Percentiles rank a stretch among this genome's conserved stretches.
phyloP scores from a whole-genome alignment of 2,329 filamentous ascomycete genomes.

The Fusarium sulawesiense region DNA sequence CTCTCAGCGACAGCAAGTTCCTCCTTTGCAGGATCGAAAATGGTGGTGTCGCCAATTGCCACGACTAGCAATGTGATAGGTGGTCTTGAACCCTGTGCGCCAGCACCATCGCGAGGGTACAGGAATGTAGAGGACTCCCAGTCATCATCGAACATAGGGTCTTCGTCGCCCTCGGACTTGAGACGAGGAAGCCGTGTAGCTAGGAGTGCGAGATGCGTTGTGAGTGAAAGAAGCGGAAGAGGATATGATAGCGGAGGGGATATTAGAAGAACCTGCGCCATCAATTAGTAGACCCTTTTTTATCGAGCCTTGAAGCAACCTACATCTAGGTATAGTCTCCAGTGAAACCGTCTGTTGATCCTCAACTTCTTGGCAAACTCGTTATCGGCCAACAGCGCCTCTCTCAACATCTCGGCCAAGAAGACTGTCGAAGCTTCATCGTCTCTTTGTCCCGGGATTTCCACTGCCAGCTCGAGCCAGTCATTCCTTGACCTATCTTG shows the following conservation, averaged over 20 bases:
- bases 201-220: constrained; percentile 91
- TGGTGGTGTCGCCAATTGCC: constrained; percentile 85
- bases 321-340: constrained; percentile 95
- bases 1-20: constrained; percentile 94
- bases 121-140: constrained; percentile 87
- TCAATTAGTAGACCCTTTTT: neutral
- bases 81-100: constrained; percentile 64
- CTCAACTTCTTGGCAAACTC: constrained; percentile 77
- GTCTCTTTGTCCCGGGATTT: constrained; percentile 90
- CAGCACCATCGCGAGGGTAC: constrained; percentile 67
- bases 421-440: constrained; percentile 92
- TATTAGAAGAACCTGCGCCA: constrained; percentile 82
- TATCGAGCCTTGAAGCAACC: constrained; percentile 50
- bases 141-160: constrained; percentile 97
- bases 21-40: constrained; percentile 92
- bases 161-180: constrained; percentile 91
- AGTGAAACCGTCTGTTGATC: constrained; percentile 94
- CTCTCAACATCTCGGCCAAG: constrained; percentile 85
- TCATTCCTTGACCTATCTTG: constrained; percentile 63
- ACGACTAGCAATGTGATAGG: constrained; percentile 93
- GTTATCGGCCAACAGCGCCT: constrained; percentile 82
- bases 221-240: constrained; percentile 89
- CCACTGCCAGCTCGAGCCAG: constrained; percentile 92
- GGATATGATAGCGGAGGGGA: constrained; percentile 95
- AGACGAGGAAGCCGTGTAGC: constrained; percentile 85